Conservation (phyloP, 441 rosid genomes). For the Erysimum cheiri region DNA sequence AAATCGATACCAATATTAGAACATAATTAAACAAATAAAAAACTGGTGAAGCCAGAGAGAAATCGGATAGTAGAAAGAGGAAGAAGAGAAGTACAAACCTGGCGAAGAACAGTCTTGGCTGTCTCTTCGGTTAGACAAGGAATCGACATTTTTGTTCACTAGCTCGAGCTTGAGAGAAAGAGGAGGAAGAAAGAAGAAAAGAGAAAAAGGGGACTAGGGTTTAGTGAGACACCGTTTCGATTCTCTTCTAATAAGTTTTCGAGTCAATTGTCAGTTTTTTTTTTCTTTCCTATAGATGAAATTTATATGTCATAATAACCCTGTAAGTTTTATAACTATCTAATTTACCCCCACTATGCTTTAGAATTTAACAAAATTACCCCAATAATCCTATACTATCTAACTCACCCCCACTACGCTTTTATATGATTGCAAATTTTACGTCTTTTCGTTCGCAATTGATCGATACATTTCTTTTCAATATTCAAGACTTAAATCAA, state of each 20-base stretch:
- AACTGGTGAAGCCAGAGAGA: neutral
- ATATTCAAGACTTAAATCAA: neutral
- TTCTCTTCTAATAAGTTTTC: neutral
- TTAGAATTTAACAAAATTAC: neutral
- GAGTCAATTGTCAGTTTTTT: constrained; percentile 8
- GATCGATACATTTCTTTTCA: neutral
- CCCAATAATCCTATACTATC: neutral
- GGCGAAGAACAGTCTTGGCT: constrained; percentile 75
- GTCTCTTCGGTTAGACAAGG: constrained; percentile 68
- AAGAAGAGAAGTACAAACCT: constrained; percentile 50
- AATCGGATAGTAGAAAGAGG: neutral
- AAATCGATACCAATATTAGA: constrained; percentile 7
- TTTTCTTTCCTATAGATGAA: neutral
- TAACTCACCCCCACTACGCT: neutral
- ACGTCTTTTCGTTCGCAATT: neutral
- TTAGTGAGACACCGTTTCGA: constrained; percentile 31
- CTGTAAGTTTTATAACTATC: neutral
- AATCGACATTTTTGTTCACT: constrained; percentile 58
- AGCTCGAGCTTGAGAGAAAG: neutral
- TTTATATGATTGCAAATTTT: neutral
- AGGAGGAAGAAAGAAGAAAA: neutral
- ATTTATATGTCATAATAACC: neutral
- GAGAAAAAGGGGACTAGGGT: constrained; percentile 43
- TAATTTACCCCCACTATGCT: neutral
- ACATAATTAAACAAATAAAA: neutral